Conservation (phyloP, 257 asterid species). For the Fraxinus pennsylvanica region DNA sequence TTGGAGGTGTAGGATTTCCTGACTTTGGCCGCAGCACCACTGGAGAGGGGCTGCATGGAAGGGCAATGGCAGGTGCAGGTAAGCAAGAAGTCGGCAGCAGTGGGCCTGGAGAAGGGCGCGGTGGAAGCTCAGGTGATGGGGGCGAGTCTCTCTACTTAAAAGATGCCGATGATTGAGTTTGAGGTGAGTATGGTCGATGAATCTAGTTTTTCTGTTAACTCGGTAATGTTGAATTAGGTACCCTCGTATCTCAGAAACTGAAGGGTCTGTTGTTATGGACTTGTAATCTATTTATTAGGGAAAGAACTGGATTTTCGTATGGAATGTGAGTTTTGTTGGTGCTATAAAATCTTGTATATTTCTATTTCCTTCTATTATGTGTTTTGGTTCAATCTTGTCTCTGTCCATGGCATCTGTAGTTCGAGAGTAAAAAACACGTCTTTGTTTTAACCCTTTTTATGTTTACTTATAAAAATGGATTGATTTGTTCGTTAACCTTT, state of each 20-base stretch:
- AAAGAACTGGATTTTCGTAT: constrained; percentile 24
- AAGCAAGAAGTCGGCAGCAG: constrained; percentile 65
- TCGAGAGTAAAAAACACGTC: too few species aligned
- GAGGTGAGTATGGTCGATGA: constrained; percentile 22
- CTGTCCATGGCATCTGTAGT: neutral
- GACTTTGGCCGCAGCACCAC: constrained; percentile 49
- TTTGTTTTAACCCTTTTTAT: too few species aligned
- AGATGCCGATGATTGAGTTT: constrained; percentile 57
- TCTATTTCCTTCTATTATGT: neutral
- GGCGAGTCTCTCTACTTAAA: constrained; percentile 72
- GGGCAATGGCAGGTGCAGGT: constrained; percentile 47
- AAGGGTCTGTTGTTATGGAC: constrained; percentile 22
- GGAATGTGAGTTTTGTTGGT: constrained; percentile 19
- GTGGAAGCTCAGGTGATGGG: constrained; percentile 51
- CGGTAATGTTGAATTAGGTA: constrained; percentile 25
- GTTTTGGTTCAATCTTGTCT: neutral
- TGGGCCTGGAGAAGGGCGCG: constrained; percentile 48
- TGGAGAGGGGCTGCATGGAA: constrained; percentile 31
- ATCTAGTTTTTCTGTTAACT: neutral
- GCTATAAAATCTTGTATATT: constrained; percentile 40
- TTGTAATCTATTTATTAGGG: constrained; percentile 30
- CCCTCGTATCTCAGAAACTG: constrained; percentile 1
- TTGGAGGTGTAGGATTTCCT: constrained; percentile 49
- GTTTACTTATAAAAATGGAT: too few species aligned
- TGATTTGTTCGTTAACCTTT: too few species aligned